phyloP scores from a whole-genome alignment of 2,329 filamentous ascomycete genomes.

The Phoma sp. region DNA sequence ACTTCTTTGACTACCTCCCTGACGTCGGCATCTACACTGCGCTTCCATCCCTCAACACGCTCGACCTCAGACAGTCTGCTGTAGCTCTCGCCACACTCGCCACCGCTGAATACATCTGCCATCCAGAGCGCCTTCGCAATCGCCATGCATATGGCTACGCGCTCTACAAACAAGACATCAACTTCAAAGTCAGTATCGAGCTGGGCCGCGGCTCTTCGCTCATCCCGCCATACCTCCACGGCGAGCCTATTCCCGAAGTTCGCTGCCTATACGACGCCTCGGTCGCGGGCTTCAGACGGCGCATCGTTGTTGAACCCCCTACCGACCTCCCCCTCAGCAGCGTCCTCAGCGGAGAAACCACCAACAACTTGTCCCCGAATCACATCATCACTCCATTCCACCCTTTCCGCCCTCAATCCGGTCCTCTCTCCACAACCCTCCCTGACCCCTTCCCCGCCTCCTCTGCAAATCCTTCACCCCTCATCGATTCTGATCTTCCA shows the following conservation, averaged over 20 bases:
- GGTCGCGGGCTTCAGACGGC: slow-evolving; percentile 54
- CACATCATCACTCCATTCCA: background rate
- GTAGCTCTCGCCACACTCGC: slow-evolving; percentile 16
- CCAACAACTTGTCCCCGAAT: background rate
- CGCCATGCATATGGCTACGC: slow-evolving; percentile 37
- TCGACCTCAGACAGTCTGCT: slow-evolving; percentile 38
- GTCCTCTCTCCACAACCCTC: too few relatives aligned
- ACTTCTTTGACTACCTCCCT: slow-evolving; percentile 40
- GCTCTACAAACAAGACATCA: slow-evolving; percentile 34
- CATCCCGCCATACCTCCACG: slow-evolving; percentile 43
- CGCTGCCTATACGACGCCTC: slow-evolving; percentile 38
- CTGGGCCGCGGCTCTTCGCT: slow-evolving; percentile 25
- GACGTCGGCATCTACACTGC: slow-evolving; percentile 31
- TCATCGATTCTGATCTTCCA: slow-evolving; percentile 8
- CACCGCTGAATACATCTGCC: slow-evolving; percentile 30
- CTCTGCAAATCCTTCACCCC: background rate
- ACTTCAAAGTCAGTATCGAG: slow-evolving; percentile 36
- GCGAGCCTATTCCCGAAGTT: slow-evolving; percentile 31
- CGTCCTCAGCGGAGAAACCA: background rate
- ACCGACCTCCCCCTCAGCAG: background rate
- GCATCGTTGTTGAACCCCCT: slow-evolving; percentile 10
- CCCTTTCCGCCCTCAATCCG: background rate
- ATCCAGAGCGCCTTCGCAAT: slow-evolving; percentile 28
- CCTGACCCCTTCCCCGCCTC: background rate
- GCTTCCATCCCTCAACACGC: slow-evolving; percentile 31